Base-by-base conservation (phyloP, 192 early-diverging fungal species). In the Geranomyces variabilis region DNA sequence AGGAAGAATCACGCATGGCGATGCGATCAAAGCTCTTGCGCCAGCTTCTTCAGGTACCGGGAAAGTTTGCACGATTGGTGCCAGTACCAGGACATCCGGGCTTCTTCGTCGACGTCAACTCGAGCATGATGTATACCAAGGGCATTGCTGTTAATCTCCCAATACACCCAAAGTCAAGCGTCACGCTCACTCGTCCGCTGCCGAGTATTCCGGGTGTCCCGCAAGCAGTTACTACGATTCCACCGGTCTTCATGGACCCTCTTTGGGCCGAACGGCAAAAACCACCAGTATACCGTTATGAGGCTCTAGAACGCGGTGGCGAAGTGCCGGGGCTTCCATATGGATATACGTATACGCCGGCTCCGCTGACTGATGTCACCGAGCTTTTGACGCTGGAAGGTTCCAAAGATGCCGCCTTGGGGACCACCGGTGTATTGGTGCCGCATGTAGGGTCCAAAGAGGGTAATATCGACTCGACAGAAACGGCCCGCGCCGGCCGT, bases 121-220 rank as follows among this genome's bases (percentile, higher is more conserved):
- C 83, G 13, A 56, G 55, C 14, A 70, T 87, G 79, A 76, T 78
- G 45, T 69, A 81, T 61, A 87, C 83, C 0, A 83, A 80, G 46
- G 79, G 79, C 5, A 76, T 87, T 22, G 75, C 79, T 1, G 80
- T 87, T 17, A 78, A 81, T 24, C 71, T 87, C 33, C 85, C 85
- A 0, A 79, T 88, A 31, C 84, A 88, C 71, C 77, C 80, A 8
- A 78, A 83, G 36, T 84, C 83, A n/a, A 84, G 75, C 48, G 79
- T 88, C 1, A 79, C 79, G 1, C 48, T 88, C 2, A 82, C 81
- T 0, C 41, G 87, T 19, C 78, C 80, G 46, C 56, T 88, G 8
- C 87, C 85, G 22, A 61, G 47, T 13, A 83, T 88, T 61, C 87
- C 84, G 0, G 87, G 87, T 21, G 85, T 88, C 0, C 87, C 87